Evolutionary conservation across 176 grass and related monocot genomes (phyloP).

Genomic region (Avena sativa): DNA sequence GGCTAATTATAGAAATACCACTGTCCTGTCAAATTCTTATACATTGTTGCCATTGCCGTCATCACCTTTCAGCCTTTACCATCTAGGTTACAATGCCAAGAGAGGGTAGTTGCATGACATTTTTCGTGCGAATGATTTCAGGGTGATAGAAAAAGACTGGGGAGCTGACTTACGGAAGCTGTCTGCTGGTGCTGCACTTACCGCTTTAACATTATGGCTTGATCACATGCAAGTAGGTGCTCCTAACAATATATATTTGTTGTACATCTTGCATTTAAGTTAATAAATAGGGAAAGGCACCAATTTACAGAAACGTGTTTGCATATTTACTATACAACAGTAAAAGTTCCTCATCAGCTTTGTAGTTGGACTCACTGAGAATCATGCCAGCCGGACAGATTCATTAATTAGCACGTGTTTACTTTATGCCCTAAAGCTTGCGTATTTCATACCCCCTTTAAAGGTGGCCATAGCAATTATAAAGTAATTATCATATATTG

Average conservation of each 20-base stretch:
- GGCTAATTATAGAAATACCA: too few relatives aligned
- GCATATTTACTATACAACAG: neutral
- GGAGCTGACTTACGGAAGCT: slow-evolving; percentile 86
- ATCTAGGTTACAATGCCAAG: too few relatives aligned
- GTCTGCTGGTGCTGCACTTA: slow-evolving; percentile 89
- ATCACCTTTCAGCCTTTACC: too few relatives aligned
- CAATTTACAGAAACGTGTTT: slow-evolving; percentile 5
- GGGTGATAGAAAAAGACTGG: slow-evolving; percentile 83
- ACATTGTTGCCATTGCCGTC: too few relatives aligned
- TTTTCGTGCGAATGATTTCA: slow-evolving; percentile 45
- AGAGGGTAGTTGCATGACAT: too few relatives aligned
- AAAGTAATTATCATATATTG: slow-evolving; percentile 6
- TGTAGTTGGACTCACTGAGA: neutral
- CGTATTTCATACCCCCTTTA: neutral
- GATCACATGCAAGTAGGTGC: slow-evolving; percentile 91
- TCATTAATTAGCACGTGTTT: slow-evolving; percentile 6
- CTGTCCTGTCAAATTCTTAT: too few relatives aligned
- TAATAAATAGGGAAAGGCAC: neutral
- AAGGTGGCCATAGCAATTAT: neutral
- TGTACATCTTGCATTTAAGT: neutral
- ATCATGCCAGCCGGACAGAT: neutral
- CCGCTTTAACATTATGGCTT: slow-evolving; percentile 89
- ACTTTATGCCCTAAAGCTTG: neutral
- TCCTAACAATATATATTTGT: slow-evolving; percentile 19
- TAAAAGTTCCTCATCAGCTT: neutral